A percentile compares a stretch with the other conserved stretches of the same genome.
phyloP scores from a whole-genome alignment of 1,284 basidiomycete genomes.

The Leccinum pseudoinsigne region DNA sequence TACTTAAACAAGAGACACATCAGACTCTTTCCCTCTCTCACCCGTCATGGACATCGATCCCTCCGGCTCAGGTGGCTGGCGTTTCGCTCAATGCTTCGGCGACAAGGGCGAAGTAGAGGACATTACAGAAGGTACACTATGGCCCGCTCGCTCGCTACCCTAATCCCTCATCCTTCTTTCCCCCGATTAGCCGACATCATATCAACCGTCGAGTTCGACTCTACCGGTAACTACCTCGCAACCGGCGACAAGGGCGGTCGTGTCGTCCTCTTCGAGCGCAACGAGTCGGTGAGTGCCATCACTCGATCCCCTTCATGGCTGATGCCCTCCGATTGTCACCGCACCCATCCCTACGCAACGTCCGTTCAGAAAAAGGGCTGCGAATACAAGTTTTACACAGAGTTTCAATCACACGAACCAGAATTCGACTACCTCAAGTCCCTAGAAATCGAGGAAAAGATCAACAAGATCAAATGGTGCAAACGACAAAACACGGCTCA shows the following conservation, averaged over 20 bases:
- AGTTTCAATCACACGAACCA: slow-evolving; percentile 99
- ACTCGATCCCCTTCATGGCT: slow-evolving; percentile 19
- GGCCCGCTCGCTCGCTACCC: slow-evolving; percentile 19
- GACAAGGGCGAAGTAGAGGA: slow-evolving; percentile 99
- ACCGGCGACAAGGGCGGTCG: slow-evolving; percentile 99
- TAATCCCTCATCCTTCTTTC: slow-evolving; percentile 30
- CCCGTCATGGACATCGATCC: slow-evolving; percentile 73
- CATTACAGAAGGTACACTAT: slow-evolving; percentile 88
- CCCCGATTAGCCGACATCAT: slow-evolving; percentile 87
- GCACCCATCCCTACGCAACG: neutral
- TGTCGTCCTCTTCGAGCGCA: slow-evolving; percentile 98
- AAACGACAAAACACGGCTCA: slow-evolving; percentile 97
- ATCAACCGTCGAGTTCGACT: slow-evolving; percentile 99
- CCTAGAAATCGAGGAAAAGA: slow-evolving; percentile 99
- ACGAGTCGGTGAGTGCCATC: slow-evolving; percentile 81
- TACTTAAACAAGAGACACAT: slow-evolving; percentile 10
- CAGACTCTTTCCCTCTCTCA: slow-evolving; percentile 16
- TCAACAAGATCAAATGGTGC: slow-evolving; percentile 99
- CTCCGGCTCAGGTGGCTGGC: slow-evolving; percentile 88
- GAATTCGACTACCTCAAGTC: slow-evolving; percentile 99
- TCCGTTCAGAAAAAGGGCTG: slow-evolving; percentile 91
- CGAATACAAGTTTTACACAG: slow-evolving; percentile 99
- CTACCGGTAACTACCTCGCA: slow-evolving; percentile 98
- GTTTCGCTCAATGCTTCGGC: slow-evolving; percentile 99
- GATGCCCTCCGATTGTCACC: slow-evolving; percentile 32